These are phyloP conservation scores for Chlamydomonas sphaeroides DNA, from an alignment of 139 green algal species.

Conservation along the genomic window DNA sequence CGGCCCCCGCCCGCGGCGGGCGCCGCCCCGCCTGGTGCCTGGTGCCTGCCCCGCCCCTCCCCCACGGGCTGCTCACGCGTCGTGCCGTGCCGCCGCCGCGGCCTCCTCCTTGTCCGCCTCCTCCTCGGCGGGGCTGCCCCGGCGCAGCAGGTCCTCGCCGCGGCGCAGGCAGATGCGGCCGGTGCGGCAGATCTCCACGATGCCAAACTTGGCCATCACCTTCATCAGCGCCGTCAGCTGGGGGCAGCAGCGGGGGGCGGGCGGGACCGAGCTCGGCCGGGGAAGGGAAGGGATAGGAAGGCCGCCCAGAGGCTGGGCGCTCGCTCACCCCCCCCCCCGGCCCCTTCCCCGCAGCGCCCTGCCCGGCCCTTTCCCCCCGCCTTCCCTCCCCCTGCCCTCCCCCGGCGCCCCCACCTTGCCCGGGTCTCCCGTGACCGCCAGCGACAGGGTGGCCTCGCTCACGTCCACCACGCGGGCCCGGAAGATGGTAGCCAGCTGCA, in stretches of 20 bases:
- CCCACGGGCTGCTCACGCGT: background rate
- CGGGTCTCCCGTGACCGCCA: slow-evolving; percentile 87
- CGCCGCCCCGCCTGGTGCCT: too few species aligned
- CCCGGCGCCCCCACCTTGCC: slow-evolving; percentile 85
- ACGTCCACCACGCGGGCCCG: slow-evolving; percentile 92
- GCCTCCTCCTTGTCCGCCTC: background rate
- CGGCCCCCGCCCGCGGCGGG: too few species aligned
- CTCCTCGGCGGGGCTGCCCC: background rate
- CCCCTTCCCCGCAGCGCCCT: too few species aligned
- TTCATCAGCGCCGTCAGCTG: slow-evolving; percentile 78
- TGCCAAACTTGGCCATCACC: slow-evolving; percentile 82
- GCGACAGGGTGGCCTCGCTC: slow-evolving; percentile 67
- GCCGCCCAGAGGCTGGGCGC: too few species aligned
- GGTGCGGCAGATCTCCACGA: slow-evolving; percentile 91
- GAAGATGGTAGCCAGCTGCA: slow-evolving; percentile 95
- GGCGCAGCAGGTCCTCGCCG: slow-evolving; percentile 70
- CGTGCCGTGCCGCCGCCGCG: background rate
- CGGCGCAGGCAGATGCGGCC: slow-evolving; percentile 90
- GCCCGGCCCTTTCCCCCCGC: background rate
- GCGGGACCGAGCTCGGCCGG: too few species aligned
- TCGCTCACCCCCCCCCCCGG: background rate
- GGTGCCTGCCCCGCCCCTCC: background rate
- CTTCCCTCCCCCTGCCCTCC: background rate
- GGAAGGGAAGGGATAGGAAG: too few species aligned
- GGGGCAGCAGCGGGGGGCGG: too few species aligned